Evolutionary conservation across 306 rosid species (phyloP).

Genomic region (Quercus berberidifolia): DNA sequence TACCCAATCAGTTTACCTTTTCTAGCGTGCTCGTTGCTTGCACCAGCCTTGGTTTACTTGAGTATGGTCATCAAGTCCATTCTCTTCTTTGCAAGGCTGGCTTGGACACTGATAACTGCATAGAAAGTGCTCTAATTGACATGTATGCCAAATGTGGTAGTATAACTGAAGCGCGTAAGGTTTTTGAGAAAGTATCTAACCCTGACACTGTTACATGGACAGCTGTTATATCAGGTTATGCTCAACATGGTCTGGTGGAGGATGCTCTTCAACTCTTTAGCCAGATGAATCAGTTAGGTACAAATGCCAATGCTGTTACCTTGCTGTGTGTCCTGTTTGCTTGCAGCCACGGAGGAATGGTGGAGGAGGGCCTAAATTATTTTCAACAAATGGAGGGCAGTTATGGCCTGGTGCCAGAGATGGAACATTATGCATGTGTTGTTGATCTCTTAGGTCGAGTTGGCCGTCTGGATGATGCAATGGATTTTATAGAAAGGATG

Average conservation of each 20-base stretch:
- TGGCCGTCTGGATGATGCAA: constrained; percentile 51
- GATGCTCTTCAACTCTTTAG: constrained; percentile 52
- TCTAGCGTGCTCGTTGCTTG: constrained; percentile 62
- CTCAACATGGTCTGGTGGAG: constrained; percentile 70
- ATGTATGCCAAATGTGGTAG: constrained; percentile 71
- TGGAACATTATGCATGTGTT: constrained; percentile 71
- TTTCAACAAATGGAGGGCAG: constrained; percentile 49
- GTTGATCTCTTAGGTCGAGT: constrained; percentile 73
- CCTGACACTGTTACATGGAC: constrained; percentile 80
- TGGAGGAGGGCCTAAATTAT: constrained; percentile 57
- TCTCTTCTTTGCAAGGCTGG: constrained; percentile 56
- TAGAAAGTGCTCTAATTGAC: constrained; percentile 69
- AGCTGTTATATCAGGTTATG: constrained; percentile 57
- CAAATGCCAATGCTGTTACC: constrained; percentile 49
- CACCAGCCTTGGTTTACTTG: constrained; percentile 58
- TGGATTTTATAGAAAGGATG: constrained; percentile 59
- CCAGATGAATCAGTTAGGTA: constrained; percentile 50
- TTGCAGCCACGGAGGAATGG: constrained; percentile 73
- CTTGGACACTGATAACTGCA: constrained; percentile 48
- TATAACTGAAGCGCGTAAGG: constrained; percentile 38
- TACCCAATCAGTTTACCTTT: constrained; percentile 65
- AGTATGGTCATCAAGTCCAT: constrained; percentile 63
- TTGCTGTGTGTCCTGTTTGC: constrained; percentile 69
- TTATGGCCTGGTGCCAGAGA: constrained; percentile 51
- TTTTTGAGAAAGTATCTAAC: constrained; percentile 46